Base-by-base conservation (phyloP, 2,329 filamentous ascomycete genomes). In the Elsinoe necatrix region DNA sequence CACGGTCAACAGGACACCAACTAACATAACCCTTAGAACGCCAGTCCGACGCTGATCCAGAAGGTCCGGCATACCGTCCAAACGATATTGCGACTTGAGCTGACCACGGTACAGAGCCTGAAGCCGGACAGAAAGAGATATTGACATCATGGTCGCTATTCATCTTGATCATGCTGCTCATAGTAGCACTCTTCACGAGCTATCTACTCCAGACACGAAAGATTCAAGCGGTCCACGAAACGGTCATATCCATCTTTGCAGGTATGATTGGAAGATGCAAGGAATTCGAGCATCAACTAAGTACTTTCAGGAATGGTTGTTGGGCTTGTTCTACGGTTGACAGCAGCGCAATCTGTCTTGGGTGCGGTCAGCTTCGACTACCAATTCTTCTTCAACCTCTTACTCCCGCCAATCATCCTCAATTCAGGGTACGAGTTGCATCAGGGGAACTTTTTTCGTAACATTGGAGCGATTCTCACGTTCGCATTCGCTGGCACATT, bases 321-420 rank as follows among this genome's bases (percentile, higher is more conserved):
- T 59, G 93, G 93, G 4, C 77, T 98, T 65, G 81, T 95, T 59
- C 83, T 98, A 58, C 83, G 93, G 67, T 76, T 96, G 61, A 88
- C 84, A 42, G 85, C 86, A 54, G 85, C 86, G 62, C 85, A 89
- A 61, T 89, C 86, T 61, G 90, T 98, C 65, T 86, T 91, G 70
- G 87, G 88, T 68, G 84, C 89, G 62, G 90, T 98, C 67, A 95
- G 86, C 72, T 98, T 98, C 77, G 87, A 97, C 75, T 96, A 96
- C 71, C 91, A 97, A 69, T 95, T 97, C 77, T 98, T 98, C 79
- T 98, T 98, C 79, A 98, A 98, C 72, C 82, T 98, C 45, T 82
- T 98, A 11, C 86, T 98, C n/a, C 93, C 93, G 35, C 93, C 93
- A 57, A 98, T 98, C 69, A 98, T 98, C 69, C 80, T 98, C 25